Percentiles rank a stretch among this genome's conserved stretches.
These are phyloP conservation scores for Sclerotinia nivalis DNA, from an alignment of 2,329 filamentous ascomycete species.

Conservation along the genomic window DNA sequence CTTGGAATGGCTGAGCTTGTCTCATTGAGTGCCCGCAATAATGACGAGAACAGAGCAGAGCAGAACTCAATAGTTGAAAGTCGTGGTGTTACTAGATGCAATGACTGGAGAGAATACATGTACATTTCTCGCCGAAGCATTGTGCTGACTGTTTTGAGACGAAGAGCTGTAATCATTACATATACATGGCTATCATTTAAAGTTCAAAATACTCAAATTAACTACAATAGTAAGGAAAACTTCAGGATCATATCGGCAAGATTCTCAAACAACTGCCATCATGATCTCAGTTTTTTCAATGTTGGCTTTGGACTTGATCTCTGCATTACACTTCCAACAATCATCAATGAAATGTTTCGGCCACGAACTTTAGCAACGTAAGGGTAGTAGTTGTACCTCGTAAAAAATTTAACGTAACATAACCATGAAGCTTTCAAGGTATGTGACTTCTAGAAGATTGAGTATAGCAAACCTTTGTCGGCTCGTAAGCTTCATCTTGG, in stretches of 20 bases:
- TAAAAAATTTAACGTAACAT: background rate
- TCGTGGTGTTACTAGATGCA: background rate
- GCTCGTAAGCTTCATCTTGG: background rate
- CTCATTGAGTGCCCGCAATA: background rate
- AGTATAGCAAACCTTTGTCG: background rate
- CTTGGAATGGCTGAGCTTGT: background rate
- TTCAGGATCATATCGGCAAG: background rate
- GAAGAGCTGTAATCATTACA: background rate
- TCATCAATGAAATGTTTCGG: background rate
- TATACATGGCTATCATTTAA: background rate
- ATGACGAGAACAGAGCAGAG: background rate
- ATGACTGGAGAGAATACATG: background rate
- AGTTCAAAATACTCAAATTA: background rate
- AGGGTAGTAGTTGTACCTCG: background rate
- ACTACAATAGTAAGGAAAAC: background rate
- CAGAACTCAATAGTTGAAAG: background rate
- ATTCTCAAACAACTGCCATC: background rate
- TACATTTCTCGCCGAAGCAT: background rate
- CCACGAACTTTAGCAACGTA: background rate
- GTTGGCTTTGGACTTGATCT: background rate
- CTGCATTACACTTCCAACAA: background rate
- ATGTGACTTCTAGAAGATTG: background rate
- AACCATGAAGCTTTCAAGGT: background rate
- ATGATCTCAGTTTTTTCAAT: background rate
- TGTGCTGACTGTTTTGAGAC: background rate